Evolutionary conservation across 345 rosid genomes (phyloP).

Genomic region (Arabis alpina): DNA sequence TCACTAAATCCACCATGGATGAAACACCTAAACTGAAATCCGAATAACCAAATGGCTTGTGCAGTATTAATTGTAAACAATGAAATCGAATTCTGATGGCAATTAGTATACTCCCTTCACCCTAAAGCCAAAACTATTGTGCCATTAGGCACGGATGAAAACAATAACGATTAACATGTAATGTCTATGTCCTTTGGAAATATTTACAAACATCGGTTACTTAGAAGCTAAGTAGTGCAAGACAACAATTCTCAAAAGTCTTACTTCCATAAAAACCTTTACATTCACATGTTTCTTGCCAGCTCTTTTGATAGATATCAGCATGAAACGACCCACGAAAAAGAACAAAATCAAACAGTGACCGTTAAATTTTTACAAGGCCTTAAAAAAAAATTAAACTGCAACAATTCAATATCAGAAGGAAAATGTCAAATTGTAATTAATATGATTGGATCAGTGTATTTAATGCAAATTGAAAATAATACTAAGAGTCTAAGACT

Average conservation of each 20-base stretch:
- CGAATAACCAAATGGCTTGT: too few species aligned
- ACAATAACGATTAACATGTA: too few species aligned
- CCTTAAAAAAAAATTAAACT: neutral
- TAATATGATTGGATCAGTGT: constrained; percentile 21
- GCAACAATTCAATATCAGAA: neutral
- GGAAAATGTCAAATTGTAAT: constrained; percentile 4
- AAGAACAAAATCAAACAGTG: constrained; percentile 3
- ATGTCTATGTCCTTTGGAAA: too few species aligned
- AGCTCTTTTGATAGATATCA: constrained; percentile 22
- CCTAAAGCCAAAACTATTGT: too few species aligned
- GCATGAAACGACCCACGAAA: constrained; percentile 1
- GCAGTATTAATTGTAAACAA: too few species aligned
- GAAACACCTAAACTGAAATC: too few species aligned
- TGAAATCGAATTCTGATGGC: too few species aligned
- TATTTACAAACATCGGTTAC: neutral
- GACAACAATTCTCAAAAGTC: neutral
- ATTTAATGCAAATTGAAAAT: constrained; percentile 7
- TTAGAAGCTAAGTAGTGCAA: neutral
- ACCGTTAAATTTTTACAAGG: constrained; percentile 13
- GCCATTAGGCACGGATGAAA: too few species aligned
- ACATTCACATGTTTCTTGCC: constrained; percentile 23
- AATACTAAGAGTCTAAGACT: neutral
- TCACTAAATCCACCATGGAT: too few species aligned
- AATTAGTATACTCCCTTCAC: too few species aligned
- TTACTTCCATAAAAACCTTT: constrained; percentile 5